Percentiles rank a stretch among this genome's conserved stretches.
Conservation (phyloP, 495 filamentous ascomycete species). For the Trichoderma erinaceum region DNA sequence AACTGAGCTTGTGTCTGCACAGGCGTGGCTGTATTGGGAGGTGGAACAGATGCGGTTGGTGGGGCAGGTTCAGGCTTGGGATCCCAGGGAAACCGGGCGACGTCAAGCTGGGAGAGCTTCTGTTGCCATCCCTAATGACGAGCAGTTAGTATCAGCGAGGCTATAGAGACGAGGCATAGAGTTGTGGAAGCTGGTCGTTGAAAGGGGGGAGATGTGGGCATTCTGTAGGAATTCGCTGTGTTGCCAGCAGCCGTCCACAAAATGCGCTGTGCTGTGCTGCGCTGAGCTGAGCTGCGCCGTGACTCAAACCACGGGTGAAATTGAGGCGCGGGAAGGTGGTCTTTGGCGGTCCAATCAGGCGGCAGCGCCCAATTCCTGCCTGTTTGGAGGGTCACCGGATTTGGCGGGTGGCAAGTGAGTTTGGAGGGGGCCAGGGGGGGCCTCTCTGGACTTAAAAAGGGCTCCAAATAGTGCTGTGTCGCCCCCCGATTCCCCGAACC, state of each 20-base stretch:
- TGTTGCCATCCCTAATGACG: conserved; percentile 79
- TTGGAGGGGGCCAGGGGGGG: background rate
- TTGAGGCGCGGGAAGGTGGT: background rate
- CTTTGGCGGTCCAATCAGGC: conserved; percentile 14
- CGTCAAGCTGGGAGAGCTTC: conserved; percentile 71
- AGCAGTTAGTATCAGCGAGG: conserved; percentile 21
- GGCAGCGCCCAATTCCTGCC: conserved; percentile 5
- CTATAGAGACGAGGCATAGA: background rate
- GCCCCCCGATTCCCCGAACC: conserved; percentile 32
- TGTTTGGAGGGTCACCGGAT: conserved; percentile 6
- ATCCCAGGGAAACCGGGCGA: conserved; percentile 94
- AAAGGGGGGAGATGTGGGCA: background rate
- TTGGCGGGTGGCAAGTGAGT: background rate
- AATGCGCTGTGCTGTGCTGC: background rate
- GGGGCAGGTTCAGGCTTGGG: conserved; percentile 54
- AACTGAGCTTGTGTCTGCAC: conserved; percentile 31
- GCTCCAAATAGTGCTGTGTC: conserved; percentile 51
- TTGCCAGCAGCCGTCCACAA: background rate
- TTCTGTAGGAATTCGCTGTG: too few relatives aligned
- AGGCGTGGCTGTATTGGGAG: conserved; percentile 30
- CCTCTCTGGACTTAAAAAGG: conserved; percentile 33
- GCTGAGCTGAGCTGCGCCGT: background rate
- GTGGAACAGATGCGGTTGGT: conserved; percentile 26
- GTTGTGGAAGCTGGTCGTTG: conserved; percentile 12
- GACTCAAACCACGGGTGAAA: background rate